phyloP scores from a whole-genome alignment of 805 yeast species.

The Candida koratica region DNA sequence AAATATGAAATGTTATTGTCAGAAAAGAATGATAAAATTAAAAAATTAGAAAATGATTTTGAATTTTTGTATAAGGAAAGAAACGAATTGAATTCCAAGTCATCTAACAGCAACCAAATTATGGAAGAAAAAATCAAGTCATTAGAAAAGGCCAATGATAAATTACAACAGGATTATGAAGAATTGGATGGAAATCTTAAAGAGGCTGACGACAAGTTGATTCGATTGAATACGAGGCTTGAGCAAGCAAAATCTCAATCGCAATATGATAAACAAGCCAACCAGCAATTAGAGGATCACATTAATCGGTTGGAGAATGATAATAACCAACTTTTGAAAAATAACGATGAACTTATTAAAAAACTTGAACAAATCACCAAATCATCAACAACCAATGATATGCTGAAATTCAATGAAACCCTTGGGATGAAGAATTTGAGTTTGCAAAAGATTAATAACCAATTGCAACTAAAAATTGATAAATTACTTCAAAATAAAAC shows the following conservation, averaged over 20 bases:
- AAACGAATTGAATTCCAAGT: constrained; percentile 28
- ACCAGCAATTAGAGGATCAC: constrained; percentile 38
- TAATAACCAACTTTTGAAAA: constrained; percentile 15
- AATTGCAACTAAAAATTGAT: constrained; percentile 51
- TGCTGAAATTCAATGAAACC: constrained; percentile 15
- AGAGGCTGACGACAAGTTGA: constrained; percentile 11
- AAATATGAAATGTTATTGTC: constrained; percentile 27
- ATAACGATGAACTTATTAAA: constrained; percentile 29
- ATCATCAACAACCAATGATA: constrained; percentile 8
- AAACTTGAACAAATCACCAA: constrained; percentile 18
- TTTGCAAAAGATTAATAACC: constrained; percentile 47
- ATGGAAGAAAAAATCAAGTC: constrained; percentile 16
- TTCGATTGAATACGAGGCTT: constrained; percentile 14
- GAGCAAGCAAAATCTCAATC: constrained; percentile 30
- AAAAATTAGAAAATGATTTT: constrained; percentile 32
- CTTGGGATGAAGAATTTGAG: constrained; percentile 29
- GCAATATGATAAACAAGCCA: constrained; percentile 30
- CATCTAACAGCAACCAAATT: constrained; percentile 28
- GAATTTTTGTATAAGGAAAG: constrained; percentile 35
- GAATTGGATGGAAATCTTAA: constrained; percentile 9
- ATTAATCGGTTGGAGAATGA: constrained; percentile 24
- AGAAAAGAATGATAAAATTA: constrained; percentile 31
- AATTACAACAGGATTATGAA: constrained; percentile 19
- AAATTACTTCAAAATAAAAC: constrained; percentile 46
- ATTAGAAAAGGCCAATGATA: constrained; percentile 18